A percentile compares a stretch with the other conserved stretches of the same genome.
These are phyloP conservation scores for Metschnikowia dekortorum DNA, from an alignment of 805 yeast species.

Conservation along the genomic window DNA sequence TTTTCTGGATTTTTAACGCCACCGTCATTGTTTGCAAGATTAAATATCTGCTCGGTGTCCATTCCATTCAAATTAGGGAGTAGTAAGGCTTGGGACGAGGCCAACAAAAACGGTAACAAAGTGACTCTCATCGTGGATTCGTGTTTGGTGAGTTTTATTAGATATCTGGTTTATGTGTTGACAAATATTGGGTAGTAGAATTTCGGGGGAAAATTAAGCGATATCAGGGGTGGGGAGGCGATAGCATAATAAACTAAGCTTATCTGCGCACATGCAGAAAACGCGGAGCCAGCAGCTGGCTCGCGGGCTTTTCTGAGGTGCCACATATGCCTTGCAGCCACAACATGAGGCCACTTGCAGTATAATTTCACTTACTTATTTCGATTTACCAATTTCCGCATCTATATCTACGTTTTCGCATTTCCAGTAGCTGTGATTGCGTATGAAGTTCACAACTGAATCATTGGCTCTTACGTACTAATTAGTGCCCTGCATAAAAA, in stretches of 20 bases:
- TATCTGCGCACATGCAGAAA: conserved; percentile 3
- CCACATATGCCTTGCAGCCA: background rate
- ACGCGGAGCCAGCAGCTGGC: conserved; percentile 4
- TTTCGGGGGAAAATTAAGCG: background rate
- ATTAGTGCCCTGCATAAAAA: no score
- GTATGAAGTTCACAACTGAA: no score
- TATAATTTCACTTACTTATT: background rate
- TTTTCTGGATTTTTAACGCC: background rate
- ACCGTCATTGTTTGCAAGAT: background rate
- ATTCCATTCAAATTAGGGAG: conserved; percentile 11
- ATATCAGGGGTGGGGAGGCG: background rate
- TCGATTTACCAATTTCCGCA: background rate
- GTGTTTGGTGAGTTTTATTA: background rate
- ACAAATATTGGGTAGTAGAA: background rate
- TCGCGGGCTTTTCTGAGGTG: background rate
- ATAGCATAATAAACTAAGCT: background rate
- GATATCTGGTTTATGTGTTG: background rate
- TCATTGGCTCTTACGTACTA: no score
- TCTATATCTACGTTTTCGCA: background rate
- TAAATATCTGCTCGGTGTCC: conserved; percentile 7
- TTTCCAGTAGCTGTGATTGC: no score
- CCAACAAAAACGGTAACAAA: conserved; percentile 4
- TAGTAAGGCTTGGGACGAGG: conserved; percentile 10
- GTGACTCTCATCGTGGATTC: conserved; percentile 4
- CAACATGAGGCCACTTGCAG: background rate